Evolutionary conservation across 306 rosid genomes (phyloP).

Genomic region (Albizia julibrissin): DNA sequence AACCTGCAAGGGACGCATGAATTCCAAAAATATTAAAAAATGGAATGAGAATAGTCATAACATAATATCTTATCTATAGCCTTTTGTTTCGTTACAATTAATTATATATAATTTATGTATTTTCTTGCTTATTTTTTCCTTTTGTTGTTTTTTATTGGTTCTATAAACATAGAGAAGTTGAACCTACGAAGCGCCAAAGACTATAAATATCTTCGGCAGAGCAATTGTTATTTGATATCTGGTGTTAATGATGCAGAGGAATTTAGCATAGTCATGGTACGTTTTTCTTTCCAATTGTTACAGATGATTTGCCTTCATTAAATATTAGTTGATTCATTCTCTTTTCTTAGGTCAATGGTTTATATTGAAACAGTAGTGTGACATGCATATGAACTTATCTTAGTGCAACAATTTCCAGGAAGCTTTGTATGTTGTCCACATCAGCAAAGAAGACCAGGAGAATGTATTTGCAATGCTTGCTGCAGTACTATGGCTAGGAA

Average conservation of each 20-base stretch:
- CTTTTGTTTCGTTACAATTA: slow-evolving; percentile 4
- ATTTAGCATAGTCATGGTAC: slow-evolving; percentile 77
- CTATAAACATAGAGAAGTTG: slow-evolving; percentile 65
- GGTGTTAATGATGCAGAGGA: slow-evolving; percentile 90
- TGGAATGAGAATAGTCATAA: background rate
- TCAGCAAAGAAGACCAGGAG: slow-evolving; percentile 82
- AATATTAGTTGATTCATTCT: background rate
- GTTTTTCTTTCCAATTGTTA: slow-evolving; percentile 20
- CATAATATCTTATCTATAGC: background rate
- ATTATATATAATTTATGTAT: background rate
- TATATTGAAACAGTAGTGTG: slow-evolving; percentile 26
- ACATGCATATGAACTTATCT: slow-evolving; percentile 34
- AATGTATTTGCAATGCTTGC: slow-evolving; percentile 98
- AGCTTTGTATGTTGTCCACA: slow-evolving; percentile 92
- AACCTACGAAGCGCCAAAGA: slow-evolving; percentile 71
- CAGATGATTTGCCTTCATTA: slow-evolving; percentile 28
- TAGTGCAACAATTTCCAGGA: slow-evolving; percentile 59
- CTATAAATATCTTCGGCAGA: slow-evolving; percentile 86
- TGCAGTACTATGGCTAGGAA: slow-evolving; percentile 98
- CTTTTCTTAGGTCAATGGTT: slow-evolving; percentile 11
- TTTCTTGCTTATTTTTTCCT: slow-evolving; percentile 26
- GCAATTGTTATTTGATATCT: slow-evolving; percentile 74
- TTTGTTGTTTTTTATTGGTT: slow-evolving; percentile 25
- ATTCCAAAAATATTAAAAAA: background rate
- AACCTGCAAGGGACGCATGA: background rate